A percentile compares a stretch with the other conserved stretches of the same genome.
Evolutionary conservation across 352 stramenopile species (phyloP).

Genomic region (Pythium biforme): DNA sequence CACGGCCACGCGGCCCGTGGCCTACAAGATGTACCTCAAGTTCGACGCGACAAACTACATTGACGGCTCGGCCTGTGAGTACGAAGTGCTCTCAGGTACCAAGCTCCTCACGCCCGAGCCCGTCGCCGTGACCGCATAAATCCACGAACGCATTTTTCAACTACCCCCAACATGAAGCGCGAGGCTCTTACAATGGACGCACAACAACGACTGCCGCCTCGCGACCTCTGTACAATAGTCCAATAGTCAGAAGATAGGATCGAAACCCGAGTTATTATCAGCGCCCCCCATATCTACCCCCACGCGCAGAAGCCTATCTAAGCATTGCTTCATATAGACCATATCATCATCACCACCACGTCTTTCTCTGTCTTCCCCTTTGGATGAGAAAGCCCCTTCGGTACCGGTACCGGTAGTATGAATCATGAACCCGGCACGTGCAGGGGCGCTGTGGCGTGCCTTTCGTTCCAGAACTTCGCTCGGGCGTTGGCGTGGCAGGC

Average conservation of each 20-base stretch:
- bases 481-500: not conserved
- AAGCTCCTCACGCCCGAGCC: conserved; percentile 43
- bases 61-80: conserved; percentile 60
- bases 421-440: not conserved
- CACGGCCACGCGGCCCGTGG: conserved; percentile 43
- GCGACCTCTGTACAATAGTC: conserved; percentile 15
- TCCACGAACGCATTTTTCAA: not conserved
- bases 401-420: too few species aligned
- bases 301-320: not conserved
- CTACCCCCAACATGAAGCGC: not conserved
- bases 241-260: conserved; percentile 7
- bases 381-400: not conserved
- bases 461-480: too few species aligned
- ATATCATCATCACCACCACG: too few species aligned
- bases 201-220: not conserved
- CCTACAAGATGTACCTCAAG: conserved; percentile 73
- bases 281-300: not conserved
- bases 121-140: not conserved
- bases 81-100: conserved; percentile 62
- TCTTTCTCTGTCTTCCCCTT: not conserved
- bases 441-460: not conserved
- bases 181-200: not conserved
- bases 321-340: not conserved
- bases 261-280: conserved; percentile 6
- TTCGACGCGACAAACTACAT: conserved; percentile 80